Percentiles rank a stretch among this genome's conserved stretches.
These are phyloP conservation scores for Vanrija sp. DNA, from an alignment of 1,284 basidiomycete species.

Conservation along the genomic window DNA sequence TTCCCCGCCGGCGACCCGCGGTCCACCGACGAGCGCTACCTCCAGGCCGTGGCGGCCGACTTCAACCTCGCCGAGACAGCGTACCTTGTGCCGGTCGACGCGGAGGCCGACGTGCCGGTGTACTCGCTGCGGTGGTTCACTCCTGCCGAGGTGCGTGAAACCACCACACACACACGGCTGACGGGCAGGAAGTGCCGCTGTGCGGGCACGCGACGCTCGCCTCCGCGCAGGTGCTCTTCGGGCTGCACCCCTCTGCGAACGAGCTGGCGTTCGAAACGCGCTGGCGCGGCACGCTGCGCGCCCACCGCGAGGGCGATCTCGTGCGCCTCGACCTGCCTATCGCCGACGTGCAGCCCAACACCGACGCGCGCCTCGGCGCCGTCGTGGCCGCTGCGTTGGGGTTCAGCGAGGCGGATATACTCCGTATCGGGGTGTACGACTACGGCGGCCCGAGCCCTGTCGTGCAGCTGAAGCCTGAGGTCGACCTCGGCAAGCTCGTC, in stretches of 20 bases:
- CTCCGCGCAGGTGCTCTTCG: constrained; percentile 29
- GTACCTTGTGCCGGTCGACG: constrained; percentile 21
- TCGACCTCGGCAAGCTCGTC: not conserved
- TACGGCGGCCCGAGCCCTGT: not conserved
- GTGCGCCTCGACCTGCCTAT: constrained; percentile 68
- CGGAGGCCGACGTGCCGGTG: constrained; percentile 11
- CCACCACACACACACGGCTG: constrained; percentile 1
- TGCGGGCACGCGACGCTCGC: constrained; percentile 44
- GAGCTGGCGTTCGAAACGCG: constrained; percentile 28
- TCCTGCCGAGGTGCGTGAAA: constrained; percentile 21
- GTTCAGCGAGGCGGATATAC: not conserved
- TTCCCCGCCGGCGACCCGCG: constrained; percentile 24
- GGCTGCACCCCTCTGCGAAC: constrained; percentile 15
- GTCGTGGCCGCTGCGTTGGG: constrained; percentile 39
- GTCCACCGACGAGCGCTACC: constrained; percentile 25
- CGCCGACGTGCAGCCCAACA: constrained; percentile 52
- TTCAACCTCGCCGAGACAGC: constrained; percentile 42
- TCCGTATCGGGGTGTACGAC: not conserved
- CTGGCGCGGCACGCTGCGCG: constrained; percentile 30
- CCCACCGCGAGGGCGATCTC: constrained; percentile 16
- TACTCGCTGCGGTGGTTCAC: constrained; percentile 42
- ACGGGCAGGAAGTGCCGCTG: constrained; percentile 32
- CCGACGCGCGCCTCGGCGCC: constrained; percentile 69
- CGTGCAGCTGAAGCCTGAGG: not conserved
- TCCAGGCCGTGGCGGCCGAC: constrained; percentile 27